A percentile compares a stretch with the other conserved stretches of the same genome.
Conservation (phyloP, 1,284 basidiomycete genomes). For the Malassezia obtusa region DNA sequence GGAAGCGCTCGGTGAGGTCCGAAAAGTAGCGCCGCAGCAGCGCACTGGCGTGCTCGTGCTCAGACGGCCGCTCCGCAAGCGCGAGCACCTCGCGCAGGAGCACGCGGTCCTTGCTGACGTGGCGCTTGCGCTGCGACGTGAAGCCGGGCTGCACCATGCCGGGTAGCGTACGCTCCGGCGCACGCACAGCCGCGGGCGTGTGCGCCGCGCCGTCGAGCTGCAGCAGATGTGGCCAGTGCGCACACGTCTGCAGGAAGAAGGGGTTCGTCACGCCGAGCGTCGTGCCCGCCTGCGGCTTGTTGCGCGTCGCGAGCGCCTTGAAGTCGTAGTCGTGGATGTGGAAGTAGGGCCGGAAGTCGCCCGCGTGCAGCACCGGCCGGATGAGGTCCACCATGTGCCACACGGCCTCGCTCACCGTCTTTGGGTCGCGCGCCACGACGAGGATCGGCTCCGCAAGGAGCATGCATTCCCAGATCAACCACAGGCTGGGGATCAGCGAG, state of each 20-base stretch:
- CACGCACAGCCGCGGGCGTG: slow-evolving; percentile 33
- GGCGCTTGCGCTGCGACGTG: slow-evolving; percentile 66
- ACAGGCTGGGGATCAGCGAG: slow-evolving; percentile 58
- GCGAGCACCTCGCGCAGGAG: slow-evolving; percentile 59
- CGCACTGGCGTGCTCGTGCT: slow-evolving; percentile 44
- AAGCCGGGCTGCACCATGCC: slow-evolving; percentile 38
- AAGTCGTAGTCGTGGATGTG: slow-evolving; percentile 90
- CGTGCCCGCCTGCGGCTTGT: slow-evolving; percentile 71
- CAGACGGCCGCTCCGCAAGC: slow-evolving; percentile 21
- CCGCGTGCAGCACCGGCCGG: slow-evolving; percentile 73
- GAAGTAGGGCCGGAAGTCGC: slow-evolving; percentile 84
- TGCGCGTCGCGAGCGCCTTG: slow-evolving; percentile 63
- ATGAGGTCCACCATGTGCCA: slow-evolving; percentile 64
- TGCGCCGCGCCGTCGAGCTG: slow-evolving; percentile 52
- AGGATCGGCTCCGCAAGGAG: slow-evolving; percentile 69
- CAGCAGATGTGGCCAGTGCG: slow-evolving; percentile 80
- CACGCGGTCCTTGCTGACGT: slow-evolving; percentile 70
- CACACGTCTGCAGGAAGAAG: slow-evolving; percentile 74
- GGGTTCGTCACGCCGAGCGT: slow-evolving; percentile 90
- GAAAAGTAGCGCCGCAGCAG: slow-evolving; percentile 75
- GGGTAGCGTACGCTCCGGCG: too few relatives aligned
- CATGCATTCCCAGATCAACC: slow-evolving; percentile 65
- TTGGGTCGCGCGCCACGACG: slow-evolving; percentile 69
- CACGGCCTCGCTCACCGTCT: slow-evolving; percentile 66
- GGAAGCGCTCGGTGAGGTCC: slow-evolving; percentile 71